A percentile compares a stretch with the other conserved stretches of the same genome.
These are phyloP conservation scores for Hsuehochloa calcarea DNA, from an alignment of 176 grass and related monocot species.

Conservation along the genomic window DNA sequence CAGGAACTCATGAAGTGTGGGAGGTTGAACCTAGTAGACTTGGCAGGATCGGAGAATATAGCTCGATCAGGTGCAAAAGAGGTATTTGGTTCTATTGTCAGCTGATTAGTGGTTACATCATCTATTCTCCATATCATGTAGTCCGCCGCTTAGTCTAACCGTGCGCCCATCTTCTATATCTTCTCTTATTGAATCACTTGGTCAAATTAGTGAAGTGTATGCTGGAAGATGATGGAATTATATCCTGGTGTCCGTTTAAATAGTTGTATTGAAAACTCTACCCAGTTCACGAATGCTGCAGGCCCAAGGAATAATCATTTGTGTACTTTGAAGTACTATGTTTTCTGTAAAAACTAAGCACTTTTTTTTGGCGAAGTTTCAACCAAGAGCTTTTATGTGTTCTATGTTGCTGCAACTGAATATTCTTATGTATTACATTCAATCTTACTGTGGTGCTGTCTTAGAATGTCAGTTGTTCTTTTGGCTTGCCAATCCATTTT, in stretches of 20 bases:
- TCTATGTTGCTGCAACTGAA: neutral
- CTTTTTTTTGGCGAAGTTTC: neutral
- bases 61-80: slow-evolving; percentile 80
- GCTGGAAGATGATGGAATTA: slow-evolving; percentile 23
- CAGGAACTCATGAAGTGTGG: slow-evolving; percentile 77
- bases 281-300: neutral
- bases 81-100: slow-evolving; percentile 40
- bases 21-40: slow-evolving; percentile 88
- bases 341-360: neutral
- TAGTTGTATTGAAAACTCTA: neutral
- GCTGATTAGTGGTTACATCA: neutral
- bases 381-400: slow-evolving; percentile 2
- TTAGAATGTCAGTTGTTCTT: slow-evolving; percentile 25
- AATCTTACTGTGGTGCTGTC: neutral
- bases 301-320: neutral
- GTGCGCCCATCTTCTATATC: neutral
- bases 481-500: slow-evolving; percentile 19
- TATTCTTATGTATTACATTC: slow-evolving; percentile 11
- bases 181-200: neutral
- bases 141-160: neutral
- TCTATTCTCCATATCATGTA: neutral
- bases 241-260: slow-evolving; percentile 13
- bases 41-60: slow-evolving; percentile 92
- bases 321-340: neutral
- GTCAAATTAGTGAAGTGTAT: neutral